These are phyloP conservation scores for Acanthamoeba polyphaga DNA, from an alignment of 208 protist genomes.

Conservation along the genomic window DNA sequence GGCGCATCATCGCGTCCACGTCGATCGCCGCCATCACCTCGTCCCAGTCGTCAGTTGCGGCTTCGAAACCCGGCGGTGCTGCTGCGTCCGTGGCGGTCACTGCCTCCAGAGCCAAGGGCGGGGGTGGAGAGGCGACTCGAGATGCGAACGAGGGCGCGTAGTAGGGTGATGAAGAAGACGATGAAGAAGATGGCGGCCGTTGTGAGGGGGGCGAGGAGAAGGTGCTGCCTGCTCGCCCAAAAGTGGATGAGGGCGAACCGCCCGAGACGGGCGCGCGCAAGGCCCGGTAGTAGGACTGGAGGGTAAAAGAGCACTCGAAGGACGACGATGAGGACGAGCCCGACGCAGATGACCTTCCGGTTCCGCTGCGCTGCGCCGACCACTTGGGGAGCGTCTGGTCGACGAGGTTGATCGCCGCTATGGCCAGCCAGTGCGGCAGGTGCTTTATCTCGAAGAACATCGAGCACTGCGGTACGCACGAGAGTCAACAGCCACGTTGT, in stretches of 20 bases:
- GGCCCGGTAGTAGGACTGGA: not conserved
- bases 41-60: not conserved
- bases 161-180: no score
- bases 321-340: no score
- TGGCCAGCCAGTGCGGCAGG: not conserved
- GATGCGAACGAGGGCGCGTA: no score
- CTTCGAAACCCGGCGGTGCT: no score
- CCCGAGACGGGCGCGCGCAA: not conserved
- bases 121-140: no score
- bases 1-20: not conserved
- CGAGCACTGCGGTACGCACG: not conserved
- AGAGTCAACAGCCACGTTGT: not conserved
- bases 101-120: no score
- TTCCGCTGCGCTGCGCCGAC: not conserved
- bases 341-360: no score
- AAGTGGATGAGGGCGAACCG: not conserved
- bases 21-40: not conserved
- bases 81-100: no score
- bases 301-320: conserved; percentile 12
- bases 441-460: conserved; percentile 1
- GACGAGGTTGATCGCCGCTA: conserved; percentile 22
- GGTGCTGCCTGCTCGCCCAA: no score
- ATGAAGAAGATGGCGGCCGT: no score
- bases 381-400: not conserved
- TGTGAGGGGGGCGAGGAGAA: no score